Evolutionary conservation across 768 basidiomycete species (phyloP), one percentile per base, ranked within the genome.

Genomic region (Tylopilus subfusipes): DNA sequence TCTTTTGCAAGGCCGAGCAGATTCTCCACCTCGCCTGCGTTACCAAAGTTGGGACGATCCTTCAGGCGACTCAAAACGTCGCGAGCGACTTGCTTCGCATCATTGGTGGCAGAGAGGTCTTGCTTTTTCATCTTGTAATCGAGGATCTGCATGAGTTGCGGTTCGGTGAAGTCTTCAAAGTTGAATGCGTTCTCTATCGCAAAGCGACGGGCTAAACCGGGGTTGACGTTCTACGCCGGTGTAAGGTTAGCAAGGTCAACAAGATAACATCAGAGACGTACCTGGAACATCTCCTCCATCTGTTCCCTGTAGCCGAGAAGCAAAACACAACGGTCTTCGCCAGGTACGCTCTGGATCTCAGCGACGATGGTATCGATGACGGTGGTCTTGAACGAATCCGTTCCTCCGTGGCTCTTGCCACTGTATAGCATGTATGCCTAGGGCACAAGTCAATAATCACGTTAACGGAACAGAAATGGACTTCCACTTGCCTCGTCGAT

Each of bases 231-330:
- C 86, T 88, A 49, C 50, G 38, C 27, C 2, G 1, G 24, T 1
- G 2, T 0, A 13, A 2, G 19, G 29, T 62, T 8, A 60, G 44
- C 31, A 31, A 6, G n/a, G 12, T 18, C n/a, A 9, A 5, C 0
- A 11, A n/a, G n/a, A 39, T 7, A 22, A 12, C 6, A n/a, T 19
- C 1, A 4, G 5, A 43, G 18, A 53, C 71, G 42, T 65, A 79
- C 86, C 72, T 85, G 83, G 68, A 87, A 87, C 87, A 88, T 88
- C 22, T 87, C 82, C n/a, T 69, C 64, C 78, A 88, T 87, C 60
- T 86, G 74, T 4, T 79, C 73, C 53, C 82, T 80, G 66, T 88
- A 88, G 0, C 86, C 86, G 1, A 85, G 63, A 38, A 88, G 65
- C 11, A 88, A 69, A 0, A 88, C 82, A 50, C 84, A 86, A 27